Evolutionary conservation across 139 green algal species (phyloP).

Genomic region (Monoraphidium neglectum): DNA sequence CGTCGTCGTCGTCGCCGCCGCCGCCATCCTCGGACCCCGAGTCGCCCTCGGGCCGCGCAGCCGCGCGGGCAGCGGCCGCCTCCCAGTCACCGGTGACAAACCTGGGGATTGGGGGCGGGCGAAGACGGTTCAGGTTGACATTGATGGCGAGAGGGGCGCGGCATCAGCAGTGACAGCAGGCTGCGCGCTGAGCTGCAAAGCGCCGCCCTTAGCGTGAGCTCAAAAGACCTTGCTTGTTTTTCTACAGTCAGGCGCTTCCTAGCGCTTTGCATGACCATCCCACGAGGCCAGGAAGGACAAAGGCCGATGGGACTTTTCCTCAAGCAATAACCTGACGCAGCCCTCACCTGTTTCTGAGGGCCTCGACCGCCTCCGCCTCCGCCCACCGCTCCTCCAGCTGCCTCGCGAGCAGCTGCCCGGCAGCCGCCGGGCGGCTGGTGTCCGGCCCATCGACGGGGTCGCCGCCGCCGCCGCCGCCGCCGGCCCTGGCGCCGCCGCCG

Average conservation of each 20-base stretch:
- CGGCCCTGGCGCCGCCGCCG: not conserved
- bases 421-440: conserved; percentile 16
- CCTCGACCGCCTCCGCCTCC: not conserved
- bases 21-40: not conserved
- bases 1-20: conserved; percentile 2
- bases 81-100: conserved; percentile 90
- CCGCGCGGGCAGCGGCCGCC: conserved; percentile 62
- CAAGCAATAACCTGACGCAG: no score
- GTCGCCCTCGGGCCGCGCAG: conserved; percentile 46
- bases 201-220: no score
- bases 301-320: no score
- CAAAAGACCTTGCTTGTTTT: no score
- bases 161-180: no score
- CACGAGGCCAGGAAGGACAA: no score
- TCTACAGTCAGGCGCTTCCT: no score
- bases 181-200: no score
- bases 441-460: conserved; percentile 7
- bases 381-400: conserved; percentile 17
- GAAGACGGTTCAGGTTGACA: no score
- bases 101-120: not conserved
- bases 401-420: not conserved
- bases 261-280: no score
- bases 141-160: no score
- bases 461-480: conserved; percentile 5
- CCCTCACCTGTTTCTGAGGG: conserved; percentile 3